phyloP scores from a whole-genome alignment of 257 asterid genomes.

The Penstemon eatonii region DNA sequence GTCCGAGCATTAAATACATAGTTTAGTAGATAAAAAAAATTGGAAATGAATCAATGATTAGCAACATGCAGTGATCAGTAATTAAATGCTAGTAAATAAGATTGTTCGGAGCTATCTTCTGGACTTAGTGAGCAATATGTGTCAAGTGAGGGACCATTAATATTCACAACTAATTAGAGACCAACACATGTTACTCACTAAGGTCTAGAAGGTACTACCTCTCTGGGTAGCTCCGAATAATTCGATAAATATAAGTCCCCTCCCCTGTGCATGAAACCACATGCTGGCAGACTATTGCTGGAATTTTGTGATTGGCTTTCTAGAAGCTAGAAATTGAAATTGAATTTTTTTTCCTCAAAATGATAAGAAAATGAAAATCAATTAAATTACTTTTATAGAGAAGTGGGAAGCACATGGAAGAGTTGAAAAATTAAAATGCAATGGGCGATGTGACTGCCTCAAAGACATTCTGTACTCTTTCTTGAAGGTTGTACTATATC shows the following conservation, averaged over 20 bases:
- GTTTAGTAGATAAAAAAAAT: too few species aligned
- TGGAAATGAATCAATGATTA: conserved; percentile 24
- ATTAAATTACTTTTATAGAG: neutral
- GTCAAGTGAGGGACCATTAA: too few species aligned
- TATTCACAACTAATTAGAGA: too few species aligned
- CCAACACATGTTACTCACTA: too few species aligned
- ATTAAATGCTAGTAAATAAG: conserved; percentile 5
- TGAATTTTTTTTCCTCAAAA: neutral
- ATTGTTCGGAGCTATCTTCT: too few species aligned
- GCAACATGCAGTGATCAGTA: neutral
- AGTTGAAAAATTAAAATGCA: conserved; percentile 34
- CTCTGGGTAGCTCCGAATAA: too few species aligned
- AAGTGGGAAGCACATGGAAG: conserved; percentile 44
- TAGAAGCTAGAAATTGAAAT: neutral
- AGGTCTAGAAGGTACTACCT: too few species aligned
- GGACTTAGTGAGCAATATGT: too few species aligned
- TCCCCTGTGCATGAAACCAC: conserved; percentile 23
- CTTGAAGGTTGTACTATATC: neutral
- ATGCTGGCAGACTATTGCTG: conserved; percentile 23
- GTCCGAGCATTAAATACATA: too few species aligned
- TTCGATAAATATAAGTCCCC: neutral
- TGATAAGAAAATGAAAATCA: neutral
- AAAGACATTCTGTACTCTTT: conserved; percentile 24
- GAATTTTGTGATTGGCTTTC: conserved; percentile 25
- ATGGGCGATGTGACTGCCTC: conserved; percentile 27